phyloP scores from a whole-genome alignment of 2,329 filamentous ascomycete genomes.

The Geosmithia morbida region DNA sequence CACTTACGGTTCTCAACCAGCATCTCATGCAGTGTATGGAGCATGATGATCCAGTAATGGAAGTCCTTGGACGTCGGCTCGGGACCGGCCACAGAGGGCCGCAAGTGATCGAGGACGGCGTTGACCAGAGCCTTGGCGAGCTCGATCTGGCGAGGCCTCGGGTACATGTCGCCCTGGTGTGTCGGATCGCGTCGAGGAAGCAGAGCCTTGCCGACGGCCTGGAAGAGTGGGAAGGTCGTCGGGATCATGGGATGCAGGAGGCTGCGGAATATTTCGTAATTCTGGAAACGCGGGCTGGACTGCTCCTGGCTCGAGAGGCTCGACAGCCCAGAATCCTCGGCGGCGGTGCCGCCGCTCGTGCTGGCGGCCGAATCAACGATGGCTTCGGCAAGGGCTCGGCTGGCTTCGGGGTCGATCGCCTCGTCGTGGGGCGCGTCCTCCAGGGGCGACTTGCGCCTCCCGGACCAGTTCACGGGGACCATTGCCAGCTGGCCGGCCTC shows the following conservation, averaged over 20 bases:
- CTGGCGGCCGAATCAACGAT: constrained; percentile 8
- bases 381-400: constrained; percentile 14
- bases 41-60: constrained; percentile 68
- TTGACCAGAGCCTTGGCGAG: constrained; percentile 55
- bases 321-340: constrained; percentile 4
- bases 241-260: constrained; percentile 67
- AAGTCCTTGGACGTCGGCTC: constrained; percentile 48
- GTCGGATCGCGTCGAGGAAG: constrained; percentile 51
- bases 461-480: constrained; percentile 55
- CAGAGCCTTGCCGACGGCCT: constrained; percentile 70
- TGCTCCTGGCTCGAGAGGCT: constrained; percentile 27
- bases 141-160: constrained; percentile 36
- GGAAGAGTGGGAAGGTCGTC: constrained; percentile 73
- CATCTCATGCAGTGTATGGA: constrained; percentile 66
- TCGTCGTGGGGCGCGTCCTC: neutral
- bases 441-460: neutral
- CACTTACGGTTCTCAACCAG: constrained; percentile 50
- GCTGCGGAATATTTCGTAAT: constrained; percentile 63
- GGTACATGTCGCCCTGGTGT: constrained; percentile 28
- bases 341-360: neutral
- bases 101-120: constrained; percentile 54
- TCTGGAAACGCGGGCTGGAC: constrained; percentile 40
- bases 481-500: constrained; percentile 60
- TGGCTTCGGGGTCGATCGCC: neutral
- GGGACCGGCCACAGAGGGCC: constrained; percentile 24